These are phyloP conservation scores for Colletotrichum lentis DNA, from an alignment of 2,329 filamentous ascomycete genomes.

Conservation along the genomic window DNA sequence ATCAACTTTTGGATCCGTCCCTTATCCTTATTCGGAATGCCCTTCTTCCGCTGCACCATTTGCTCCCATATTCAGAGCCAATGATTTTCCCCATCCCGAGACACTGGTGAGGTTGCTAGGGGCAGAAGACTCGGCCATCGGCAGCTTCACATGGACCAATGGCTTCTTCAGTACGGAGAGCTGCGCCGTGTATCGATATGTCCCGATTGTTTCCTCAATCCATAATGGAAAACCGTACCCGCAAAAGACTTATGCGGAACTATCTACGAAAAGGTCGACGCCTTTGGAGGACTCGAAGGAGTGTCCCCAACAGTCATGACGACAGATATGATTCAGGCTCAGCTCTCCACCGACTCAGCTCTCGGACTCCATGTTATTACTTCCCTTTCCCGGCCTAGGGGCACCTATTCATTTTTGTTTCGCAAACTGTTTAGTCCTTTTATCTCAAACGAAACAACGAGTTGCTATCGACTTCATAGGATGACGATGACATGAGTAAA, in stretches of 20 bases:
- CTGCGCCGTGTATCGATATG: not conserved
- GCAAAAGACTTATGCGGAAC: too few species aligned
- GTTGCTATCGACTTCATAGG: not conserved
- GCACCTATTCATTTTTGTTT: not conserved
- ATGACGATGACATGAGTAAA: not conserved
- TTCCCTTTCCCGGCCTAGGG: not conserved
- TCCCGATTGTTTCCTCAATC: not conserved
- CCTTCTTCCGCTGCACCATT: constrained; percentile 8
- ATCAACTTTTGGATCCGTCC: constrained; percentile 10
- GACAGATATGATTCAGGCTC: not conserved
- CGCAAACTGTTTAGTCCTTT: not conserved
- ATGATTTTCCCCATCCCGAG: not conserved
- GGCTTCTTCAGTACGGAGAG: not conserved
- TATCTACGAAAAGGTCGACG: too few species aligned
- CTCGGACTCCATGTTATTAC: not conserved
- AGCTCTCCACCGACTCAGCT: not conserved
- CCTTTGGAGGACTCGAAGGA: too few species aligned
- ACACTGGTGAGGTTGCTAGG: not conserved
- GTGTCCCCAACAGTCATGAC: not conserved
- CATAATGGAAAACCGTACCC: not conserved
- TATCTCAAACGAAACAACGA: not conserved
- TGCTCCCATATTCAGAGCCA: constrained; percentile 8
- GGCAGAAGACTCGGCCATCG: not conserved
- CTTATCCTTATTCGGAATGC: constrained; percentile 13
- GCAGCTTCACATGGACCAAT: not conserved